Percentiles rank a stretch among this genome's conserved stretches.
Conservation (phyloP, 352 stramenopile genomes). For the Phytophthora multivora region DNA sequence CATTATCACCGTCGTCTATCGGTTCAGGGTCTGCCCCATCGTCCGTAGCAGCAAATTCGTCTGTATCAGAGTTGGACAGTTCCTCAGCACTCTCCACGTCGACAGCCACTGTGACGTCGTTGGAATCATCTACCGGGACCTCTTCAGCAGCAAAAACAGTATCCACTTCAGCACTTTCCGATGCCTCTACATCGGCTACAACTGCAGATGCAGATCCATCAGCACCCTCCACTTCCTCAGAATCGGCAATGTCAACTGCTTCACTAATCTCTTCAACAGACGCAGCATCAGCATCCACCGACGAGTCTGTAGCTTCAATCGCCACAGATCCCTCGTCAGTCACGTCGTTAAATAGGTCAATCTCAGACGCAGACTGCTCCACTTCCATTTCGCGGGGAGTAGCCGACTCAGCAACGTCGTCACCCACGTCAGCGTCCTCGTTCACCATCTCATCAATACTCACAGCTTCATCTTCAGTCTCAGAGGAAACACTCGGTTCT, state of each 20-base stretch:
- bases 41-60: not conserved
- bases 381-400: not conserved
- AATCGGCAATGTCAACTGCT: not conserved
- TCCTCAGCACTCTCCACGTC: too few relatives aligned
- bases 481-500: not conserved
- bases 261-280: not conserved
- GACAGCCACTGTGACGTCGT: not conserved
- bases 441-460: not conserved
- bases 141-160: slow-evolving; percentile 3
- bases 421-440: slow-evolving; percentile 3
- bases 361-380: slow-evolving; percentile 7
- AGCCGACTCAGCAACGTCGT: not conserved
- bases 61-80: not conserved
- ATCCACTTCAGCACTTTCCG: slow-evolving; percentile 3
- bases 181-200: not conserved
- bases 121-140: not conserved
- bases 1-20: too few relatives aligned
- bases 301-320: slow-evolving; percentile 25
- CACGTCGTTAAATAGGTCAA: slow-evolving; percentile 5
- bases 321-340: slow-evolving; percentile 11
- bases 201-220: not conserved
- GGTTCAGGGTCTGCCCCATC: too few relatives aligned
- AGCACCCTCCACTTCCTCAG: not conserved
- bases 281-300: not conserved
- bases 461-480: not conserved